These are phyloP conservation scores for Hymenoscyphus infarciens DNA, from an alignment of 2,329 filamentous ascomycete species.

Conservation along the genomic window DNA sequence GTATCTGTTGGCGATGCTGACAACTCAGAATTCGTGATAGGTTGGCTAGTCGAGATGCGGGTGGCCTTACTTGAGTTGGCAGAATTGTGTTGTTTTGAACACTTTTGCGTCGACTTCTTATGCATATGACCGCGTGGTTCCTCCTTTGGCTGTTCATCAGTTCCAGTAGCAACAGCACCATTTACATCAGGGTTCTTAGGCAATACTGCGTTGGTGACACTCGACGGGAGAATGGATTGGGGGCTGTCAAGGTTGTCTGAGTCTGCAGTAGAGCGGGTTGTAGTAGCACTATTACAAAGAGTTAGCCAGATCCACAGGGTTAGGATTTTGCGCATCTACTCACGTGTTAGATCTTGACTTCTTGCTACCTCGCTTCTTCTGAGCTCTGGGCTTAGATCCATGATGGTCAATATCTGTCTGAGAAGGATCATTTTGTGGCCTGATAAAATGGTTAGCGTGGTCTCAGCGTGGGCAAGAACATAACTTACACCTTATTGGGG, in stretches of 20 bases:
- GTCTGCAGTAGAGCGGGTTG: slow-evolving; percentile 1
- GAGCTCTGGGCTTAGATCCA: neutral
- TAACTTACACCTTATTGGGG: slow-evolving; percentile 4
- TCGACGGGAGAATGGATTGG: neutral
- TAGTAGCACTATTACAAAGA: neutral
- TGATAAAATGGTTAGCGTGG: neutral
- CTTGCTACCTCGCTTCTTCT: neutral
- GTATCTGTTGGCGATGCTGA: neutral
- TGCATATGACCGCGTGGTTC: neutral
- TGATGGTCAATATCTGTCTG: neutral
- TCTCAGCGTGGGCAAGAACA: neutral
- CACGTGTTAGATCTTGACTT: slow-evolving; percentile 10
- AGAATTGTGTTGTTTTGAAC: neutral
- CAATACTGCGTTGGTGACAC: neutral
- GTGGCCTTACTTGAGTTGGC: neutral
- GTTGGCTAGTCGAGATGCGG: neutral
- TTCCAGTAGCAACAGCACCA: neutral
- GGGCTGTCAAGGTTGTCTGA: neutral
- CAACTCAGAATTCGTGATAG: neutral
- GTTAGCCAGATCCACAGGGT: neutral
- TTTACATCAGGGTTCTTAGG: neutral
- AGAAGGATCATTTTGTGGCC: neutral
- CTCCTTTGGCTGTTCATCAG: neutral
- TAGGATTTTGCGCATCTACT: neutral
- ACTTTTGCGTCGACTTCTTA: neutral